Evolutionary conservation across 2,329 filamentous ascomycete species (phyloP).

Genomic region (Septoria linicola): DNA sequence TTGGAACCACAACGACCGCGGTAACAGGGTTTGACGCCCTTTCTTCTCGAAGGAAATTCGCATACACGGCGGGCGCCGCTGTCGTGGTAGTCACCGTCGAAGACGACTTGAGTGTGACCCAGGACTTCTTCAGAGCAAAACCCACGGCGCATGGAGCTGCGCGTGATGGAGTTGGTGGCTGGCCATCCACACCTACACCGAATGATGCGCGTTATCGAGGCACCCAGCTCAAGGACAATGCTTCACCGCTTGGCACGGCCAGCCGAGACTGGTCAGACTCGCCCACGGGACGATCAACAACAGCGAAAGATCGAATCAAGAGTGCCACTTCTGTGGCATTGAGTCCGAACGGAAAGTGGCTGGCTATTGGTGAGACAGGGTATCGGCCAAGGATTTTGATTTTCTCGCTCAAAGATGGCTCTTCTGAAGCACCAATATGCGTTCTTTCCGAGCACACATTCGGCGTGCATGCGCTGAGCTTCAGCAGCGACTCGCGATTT

Average conservation of each 20-base stretch:
- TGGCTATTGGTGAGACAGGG: conserved; percentile 92
- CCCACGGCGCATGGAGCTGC: conserved; percentile 22
- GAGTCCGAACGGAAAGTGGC: conserved; percentile 79
- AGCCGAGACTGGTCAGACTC: conserved; percentile 57
- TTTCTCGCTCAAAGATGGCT: conserved; percentile 75
- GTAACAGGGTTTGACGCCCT: conserved; percentile 85
- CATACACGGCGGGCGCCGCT: conserved; percentile 88
- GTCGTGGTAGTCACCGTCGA: conserved; percentile 85
- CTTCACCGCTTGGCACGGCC: conserved; percentile 43
- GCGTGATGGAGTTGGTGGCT: conserved; percentile 26
- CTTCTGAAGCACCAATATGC: conserved; percentile 76
- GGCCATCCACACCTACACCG: conserved; percentile 30
- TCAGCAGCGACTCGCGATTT: conserved; percentile 82
- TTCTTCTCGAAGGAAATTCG: conserved; percentile 68
- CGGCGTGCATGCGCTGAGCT: conserved; percentile 83
- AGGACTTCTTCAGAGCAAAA: conserved; percentile 83
- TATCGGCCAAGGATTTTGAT: conserved; percentile 89
- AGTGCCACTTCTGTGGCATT: conserved; percentile 87
- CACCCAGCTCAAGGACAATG: conserved; percentile 42
- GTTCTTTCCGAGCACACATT: conserved; percentile 87
- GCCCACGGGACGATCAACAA: conserved; percentile 69
- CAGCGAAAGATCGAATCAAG: conserved; percentile 88
- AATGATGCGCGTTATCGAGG: conserved; percentile 29
- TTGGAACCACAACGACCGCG: conserved; percentile 84
- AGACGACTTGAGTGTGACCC: conserved; percentile 61